Conservation (phyloP, 2,329 filamentous ascomycete genomes). For the Basipetospora sp. region DNA sequence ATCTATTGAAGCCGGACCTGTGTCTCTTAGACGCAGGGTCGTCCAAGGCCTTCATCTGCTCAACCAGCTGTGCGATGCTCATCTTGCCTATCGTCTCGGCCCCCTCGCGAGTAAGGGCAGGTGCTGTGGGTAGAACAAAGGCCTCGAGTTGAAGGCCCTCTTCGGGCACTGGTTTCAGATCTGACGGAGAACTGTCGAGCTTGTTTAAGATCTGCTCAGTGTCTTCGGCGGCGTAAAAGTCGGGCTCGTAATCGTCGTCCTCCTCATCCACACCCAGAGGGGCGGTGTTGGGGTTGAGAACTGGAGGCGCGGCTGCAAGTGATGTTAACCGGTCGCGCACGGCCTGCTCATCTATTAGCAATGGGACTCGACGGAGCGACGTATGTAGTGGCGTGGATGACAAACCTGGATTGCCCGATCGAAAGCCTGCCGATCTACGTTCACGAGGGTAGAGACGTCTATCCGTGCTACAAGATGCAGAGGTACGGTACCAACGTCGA, state of each 20-base stretch:
- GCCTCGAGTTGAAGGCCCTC: conserved; percentile 51
- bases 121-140: conserved; percentile 67
- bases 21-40: conserved; percentile 46
- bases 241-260: conserved; percentile 76
- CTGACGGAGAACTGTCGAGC: conserved; percentile 48
- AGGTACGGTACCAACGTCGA: conserved; percentile 71
- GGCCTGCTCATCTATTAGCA: conserved; percentile 4
- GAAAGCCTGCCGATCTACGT: conserved; percentile 7
- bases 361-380: not conserved
- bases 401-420: conserved; percentile 9
- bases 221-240: conserved; percentile 64
- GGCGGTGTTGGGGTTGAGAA: conserved; percentile 42
- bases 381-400: not conserved
- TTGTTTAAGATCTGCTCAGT: conserved; percentile 66
- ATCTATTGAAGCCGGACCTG: conserved; percentile 62
- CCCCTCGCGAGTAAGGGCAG: conserved; percentile 49
- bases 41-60: conserved; percentile 51
- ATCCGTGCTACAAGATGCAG: conserved; percentile 64
- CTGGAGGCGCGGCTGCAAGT: conserved; percentile 29
- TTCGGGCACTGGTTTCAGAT: conserved; percentile 14
- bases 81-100: conserved; percentile 9
- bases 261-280: conserved; percentile 57
- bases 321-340: conserved; percentile 35
- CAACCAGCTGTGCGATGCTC: conserved; percentile 9
- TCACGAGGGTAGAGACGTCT: conserved; percentile 55